A percentile compares a stretch with the other conserved stretches of the same genome.
Evolutionary conservation across 208 protist species (phyloP).

Genomic region (Leishmania gerbilli): DNA sequence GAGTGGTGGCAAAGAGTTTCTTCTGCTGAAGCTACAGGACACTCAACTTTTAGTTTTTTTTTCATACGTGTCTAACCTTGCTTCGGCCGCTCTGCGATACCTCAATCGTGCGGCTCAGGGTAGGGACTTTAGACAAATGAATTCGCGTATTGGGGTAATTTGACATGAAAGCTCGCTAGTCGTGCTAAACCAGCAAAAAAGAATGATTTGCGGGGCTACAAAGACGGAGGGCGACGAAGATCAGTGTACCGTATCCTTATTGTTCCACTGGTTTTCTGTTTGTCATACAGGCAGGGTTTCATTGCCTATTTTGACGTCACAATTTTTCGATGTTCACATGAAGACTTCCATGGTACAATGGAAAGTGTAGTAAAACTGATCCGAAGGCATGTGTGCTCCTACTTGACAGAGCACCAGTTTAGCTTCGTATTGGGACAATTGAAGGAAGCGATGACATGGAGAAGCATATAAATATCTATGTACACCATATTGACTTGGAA

Average conservation of each 20-base stretch:
- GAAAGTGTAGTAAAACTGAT: not conserved
- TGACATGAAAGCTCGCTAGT: not conserved
- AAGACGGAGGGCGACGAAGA: not conserved
- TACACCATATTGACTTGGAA: not conserved
- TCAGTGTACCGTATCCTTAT: not conserved
- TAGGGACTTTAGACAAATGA: not conserved
- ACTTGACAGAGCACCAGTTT: not conserved
- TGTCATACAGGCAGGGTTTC: not conserved
- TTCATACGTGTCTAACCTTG: not conserved
- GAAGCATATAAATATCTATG: not conserved
- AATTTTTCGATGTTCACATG: not conserved
- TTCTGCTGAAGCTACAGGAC: not conserved
- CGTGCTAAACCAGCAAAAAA: not conserved
- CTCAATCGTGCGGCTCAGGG: not conserved
- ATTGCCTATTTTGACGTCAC: not conserved
- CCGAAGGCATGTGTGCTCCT: not conserved
- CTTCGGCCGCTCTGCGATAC: not conserved
- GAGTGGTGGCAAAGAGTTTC: not conserved
- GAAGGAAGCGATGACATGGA: not conserved
- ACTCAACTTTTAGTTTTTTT: not conserved
- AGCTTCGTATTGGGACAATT: not conserved
- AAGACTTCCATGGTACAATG: not conserved
- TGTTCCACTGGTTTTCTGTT: not conserved
- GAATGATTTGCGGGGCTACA: not conserved
- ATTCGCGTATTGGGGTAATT: not conserved